These are phyloP conservation scores for Beauveria pseudobassiana DNA, from an alignment of 2,329 filamentous ascomycete genomes.

Conservation along the genomic window DNA sequence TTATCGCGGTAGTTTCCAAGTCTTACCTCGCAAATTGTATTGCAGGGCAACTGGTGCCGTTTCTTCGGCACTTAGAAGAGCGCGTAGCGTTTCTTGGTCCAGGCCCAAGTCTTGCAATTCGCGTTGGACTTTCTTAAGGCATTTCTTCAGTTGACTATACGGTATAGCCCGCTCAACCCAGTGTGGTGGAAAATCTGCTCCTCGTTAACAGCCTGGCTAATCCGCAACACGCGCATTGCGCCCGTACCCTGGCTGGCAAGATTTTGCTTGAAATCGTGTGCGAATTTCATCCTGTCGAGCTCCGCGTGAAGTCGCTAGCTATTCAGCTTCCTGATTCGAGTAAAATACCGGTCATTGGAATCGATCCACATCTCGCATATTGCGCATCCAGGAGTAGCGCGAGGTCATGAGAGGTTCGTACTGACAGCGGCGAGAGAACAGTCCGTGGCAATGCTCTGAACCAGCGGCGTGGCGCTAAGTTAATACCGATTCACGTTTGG, in stretches of 20 bases:
- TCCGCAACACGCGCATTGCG: background rate
- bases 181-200: slow-evolving; percentile 59
- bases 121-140: slow-evolving; percentile 69
- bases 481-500: background rate
- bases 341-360: background rate
- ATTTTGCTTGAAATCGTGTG: slow-evolving; percentile 64
- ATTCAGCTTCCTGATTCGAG: background rate
- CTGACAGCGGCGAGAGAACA: background rate
- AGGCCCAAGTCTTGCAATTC: slow-evolving; percentile 68
- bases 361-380: background rate
- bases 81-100: slow-evolving; percentile 60
- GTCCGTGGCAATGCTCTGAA: background rate
- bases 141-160: slow-evolving; percentile 81
- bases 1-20: background rate
- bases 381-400: slow-evolving; percentile 2
- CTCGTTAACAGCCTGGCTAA: background rate
- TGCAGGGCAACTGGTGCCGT: slow-evolving; percentile 39
- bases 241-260: slow-evolving; percentile 52
- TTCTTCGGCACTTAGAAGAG: slow-evolving; percentile 49
- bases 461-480: slow-evolving; percentile 3
- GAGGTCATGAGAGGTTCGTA: background rate
- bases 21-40: slow-evolving; percentile 47
- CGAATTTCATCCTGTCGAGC: slow-evolving; percentile 67
- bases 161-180: slow-evolving; percentile 71
- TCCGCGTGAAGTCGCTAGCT: background rate